Percentiles rank a stretch among this genome's conserved stretches.
phyloP scores from a whole-genome alignment of 306 rosid genomes.

The Astragalus glycyphyllos region DNA sequence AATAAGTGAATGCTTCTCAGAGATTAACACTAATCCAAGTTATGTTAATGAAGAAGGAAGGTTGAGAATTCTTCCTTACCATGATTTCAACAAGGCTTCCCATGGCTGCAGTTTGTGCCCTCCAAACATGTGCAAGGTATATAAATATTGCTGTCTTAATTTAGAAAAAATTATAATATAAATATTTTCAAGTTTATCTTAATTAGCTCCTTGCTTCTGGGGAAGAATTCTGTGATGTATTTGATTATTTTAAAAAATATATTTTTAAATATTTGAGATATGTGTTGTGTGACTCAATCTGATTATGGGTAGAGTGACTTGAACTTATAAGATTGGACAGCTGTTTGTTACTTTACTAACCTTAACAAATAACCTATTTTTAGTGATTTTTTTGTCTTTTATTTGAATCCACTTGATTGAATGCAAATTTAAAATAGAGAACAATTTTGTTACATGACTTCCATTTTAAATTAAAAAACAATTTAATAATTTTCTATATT shows the following conservation, averaged over 20 bases:
- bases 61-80: constrained; percentile 59
- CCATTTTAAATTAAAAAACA: constrained; percentile 1
- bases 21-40: constrained; percentile 75
- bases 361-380: too few relatives aligned
- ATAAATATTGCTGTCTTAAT: background rate
- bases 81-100: constrained; percentile 57
- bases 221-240: too few relatives aligned
- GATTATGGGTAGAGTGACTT: constrained; percentile 22
- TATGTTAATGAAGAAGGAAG: constrained; percentile 69
- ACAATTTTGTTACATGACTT: background rate
- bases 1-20: constrained; percentile 65
- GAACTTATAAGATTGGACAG: background rate
- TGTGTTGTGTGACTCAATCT: constrained; percentile 23
- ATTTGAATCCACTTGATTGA: too few relatives aligned
- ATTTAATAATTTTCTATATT: background rate
- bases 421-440: too few relatives aligned
- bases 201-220: too few relatives aligned
- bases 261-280: background rate
- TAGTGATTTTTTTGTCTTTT: too few relatives aligned
- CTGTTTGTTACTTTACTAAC: too few relatives aligned
- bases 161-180: too few relatives aligned
- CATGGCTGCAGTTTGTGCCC: constrained; percentile 75
- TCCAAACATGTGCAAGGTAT: constrained; percentile 90
- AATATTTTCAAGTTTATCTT: too few relatives aligned
- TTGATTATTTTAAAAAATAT: too few relatives aligned